Evolutionary conservation across 129 eudicot genomes (phyloP), one percentile per base, ranked within the genome.

Genomic region (Artemisia annua): DNA sequence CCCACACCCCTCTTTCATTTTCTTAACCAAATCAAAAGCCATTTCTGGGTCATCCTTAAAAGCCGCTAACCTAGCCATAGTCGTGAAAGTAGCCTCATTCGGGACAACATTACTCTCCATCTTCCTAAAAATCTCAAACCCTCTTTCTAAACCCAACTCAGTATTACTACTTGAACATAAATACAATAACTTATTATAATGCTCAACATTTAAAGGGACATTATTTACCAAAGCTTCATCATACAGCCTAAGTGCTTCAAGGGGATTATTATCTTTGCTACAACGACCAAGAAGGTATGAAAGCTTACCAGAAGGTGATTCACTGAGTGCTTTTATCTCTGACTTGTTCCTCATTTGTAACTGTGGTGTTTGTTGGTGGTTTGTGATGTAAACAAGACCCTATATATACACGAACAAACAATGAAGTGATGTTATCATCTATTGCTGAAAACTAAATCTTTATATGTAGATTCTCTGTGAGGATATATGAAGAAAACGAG

Each of bases 81-180:
- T 95, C 0, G 99, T 95, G 53, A 95, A 95, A 7, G 97, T 90
- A 4, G 99, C 97, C 84, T 95, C 99, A 74, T 86, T 88, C 2
- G 97, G 96, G 17, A 50, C 77, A 30, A 90, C 85, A 12, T 52
- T 52, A 16, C 18, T 56, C 17, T 64, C 82, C 99, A 95, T 95
- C 48, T 77, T 84, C 44, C 80, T 80, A 70, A 83, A 86, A 60
- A 95, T 90, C 81, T 90, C 89, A 74, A 95, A 95, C 3, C 99
- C 99, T 79, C 83, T 85, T 54, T 83, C 80, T 50, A 89, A 76
- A 51, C 82, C 85, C 62, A 71, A 67, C 8, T 72, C 75, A 16
- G 15, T n/a, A 35, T 13, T 15, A 69, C 78, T 43, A 15, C 75
- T 57, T 26, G 96, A 82, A 50, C 98, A 95, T 19, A 95, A 72